phyloP scores from a whole-genome alignment of 257 asterid species.

The Fraxinus anomala region DNA sequence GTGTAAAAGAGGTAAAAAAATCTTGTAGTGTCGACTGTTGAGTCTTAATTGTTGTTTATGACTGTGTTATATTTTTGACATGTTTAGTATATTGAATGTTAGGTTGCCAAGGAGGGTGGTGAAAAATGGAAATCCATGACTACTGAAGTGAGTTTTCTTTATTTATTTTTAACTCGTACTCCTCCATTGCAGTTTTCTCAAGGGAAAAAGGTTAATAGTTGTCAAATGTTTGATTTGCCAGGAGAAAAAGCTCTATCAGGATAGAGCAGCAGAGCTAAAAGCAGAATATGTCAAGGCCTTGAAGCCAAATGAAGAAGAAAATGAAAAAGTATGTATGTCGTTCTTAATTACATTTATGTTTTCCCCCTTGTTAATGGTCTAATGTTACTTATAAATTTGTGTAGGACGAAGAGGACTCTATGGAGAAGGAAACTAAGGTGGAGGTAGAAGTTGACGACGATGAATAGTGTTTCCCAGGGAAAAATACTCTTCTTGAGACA shows the following conservation, averaged over 20 bases:
- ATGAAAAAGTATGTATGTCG: conserved; percentile 38
- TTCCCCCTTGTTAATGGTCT: background rate
- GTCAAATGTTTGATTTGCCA: conserved; percentile 11
- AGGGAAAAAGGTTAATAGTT: background rate
- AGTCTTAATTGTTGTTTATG: too few relatives aligned
- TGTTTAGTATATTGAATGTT: background rate
- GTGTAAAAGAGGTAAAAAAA: conserved; percentile 45
- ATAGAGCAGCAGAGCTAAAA: conserved; percentile 79
- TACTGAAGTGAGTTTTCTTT: conserved; percentile 44
- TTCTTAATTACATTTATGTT: background rate
- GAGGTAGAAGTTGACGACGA: conserved; percentile 34
- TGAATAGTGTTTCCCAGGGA: conserved; percentile 29
- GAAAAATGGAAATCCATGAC: conserved; percentile 75
- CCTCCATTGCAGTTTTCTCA: too few relatives aligned
- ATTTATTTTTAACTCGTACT: background rate
- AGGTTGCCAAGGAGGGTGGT: conserved; percentile 93
- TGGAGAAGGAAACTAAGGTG: conserved; percentile 26
- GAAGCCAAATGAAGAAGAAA: conserved; percentile 35
- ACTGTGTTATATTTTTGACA: background rate
- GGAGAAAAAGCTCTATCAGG: conserved; percentile 71
- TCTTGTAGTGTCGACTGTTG: too few relatives aligned
- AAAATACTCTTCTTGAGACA: background rate
- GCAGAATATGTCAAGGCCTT: conserved; percentile 58
- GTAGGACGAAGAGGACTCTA: conserved; percentile 38
- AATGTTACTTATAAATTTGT: background rate